Percentiles rank a stretch among this genome's conserved stretches.
Conservation (phyloP, 2,329 filamentous ascomycete species). For the Aureobasidium melanogenum region DNA sequence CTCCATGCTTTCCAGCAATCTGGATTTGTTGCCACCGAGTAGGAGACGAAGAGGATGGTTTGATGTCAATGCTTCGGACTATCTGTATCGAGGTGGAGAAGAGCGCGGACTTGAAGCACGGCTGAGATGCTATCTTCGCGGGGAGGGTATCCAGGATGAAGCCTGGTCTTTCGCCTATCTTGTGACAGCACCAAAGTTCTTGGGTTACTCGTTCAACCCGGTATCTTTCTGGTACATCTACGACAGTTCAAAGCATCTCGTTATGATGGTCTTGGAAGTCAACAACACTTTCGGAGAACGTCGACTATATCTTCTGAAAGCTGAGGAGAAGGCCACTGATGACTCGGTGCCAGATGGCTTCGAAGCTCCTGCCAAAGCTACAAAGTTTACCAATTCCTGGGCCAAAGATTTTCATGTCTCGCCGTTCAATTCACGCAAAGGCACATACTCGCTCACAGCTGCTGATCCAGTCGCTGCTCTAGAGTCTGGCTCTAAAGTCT, state of each 20-base stretch:
- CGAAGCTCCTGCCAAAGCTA: constrained; percentile 12
- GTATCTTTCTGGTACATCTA: constrained; percentile 77
- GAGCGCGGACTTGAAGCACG: constrained; percentile 53
- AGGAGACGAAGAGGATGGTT: constrained; percentile 43
- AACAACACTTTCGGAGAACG: constrained; percentile 71
- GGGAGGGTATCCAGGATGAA: constrained; percentile 42
- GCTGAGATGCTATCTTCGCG: constrained; percentile 48
- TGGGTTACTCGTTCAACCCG: constrained; percentile 66
- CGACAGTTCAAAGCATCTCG: constrained; percentile 45
- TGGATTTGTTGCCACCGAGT: constrained; percentile 16
- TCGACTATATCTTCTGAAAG: constrained; percentile 53
- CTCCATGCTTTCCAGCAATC: constrained; percentile 45
- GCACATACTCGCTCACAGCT: constrained; percentile 39
- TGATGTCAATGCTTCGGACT: constrained; percentile 50
- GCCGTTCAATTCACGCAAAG: constrained; percentile 56
- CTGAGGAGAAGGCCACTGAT: constrained; percentile 19
- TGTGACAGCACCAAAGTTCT: constrained; percentile 59
- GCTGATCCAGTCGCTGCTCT: constrained; percentile 31
- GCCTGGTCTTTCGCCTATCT: constrained; percentile 61
- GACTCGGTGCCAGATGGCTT: constrained; percentile 3
- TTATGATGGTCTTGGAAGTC: constrained; percentile 61
- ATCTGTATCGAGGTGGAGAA: constrained; percentile 48
- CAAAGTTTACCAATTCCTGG: constrained; percentile 45
- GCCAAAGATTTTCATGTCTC: constrained; percentile 69
- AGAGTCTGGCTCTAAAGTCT: constrained; percentile 20